A percentile compares a stretch with the other conserved stretches of the same genome.
These are phyloP conservation scores for Penicillium glabrum DNA, from an alignment of 2,329 filamentous ascomycete species.

Conservation along the genomic window DNA sequence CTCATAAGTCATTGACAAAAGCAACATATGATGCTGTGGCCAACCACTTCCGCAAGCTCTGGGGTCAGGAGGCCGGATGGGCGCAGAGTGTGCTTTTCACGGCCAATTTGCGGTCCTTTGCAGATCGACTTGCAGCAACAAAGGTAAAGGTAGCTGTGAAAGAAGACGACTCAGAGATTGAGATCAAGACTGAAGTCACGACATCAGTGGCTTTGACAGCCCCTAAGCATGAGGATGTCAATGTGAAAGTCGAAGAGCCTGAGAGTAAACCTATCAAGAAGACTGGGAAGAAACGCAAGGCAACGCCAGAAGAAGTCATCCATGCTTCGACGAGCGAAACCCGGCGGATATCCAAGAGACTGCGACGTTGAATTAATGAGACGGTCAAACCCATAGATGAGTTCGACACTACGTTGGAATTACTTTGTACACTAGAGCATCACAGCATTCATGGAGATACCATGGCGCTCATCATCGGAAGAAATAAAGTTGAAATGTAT, in stretches of 20 bases:
- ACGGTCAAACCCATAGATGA: not conserved
- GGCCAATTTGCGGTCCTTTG: constrained; percentile 83
- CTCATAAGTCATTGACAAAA: constrained; percentile 83
- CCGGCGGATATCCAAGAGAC: constrained; percentile 33
- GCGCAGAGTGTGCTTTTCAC: constrained; percentile 96
- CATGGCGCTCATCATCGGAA: not conserved
- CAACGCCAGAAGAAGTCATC: constrained; percentile 15
- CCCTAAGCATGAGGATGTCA: constrained; percentile 20
- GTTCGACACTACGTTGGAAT: not conserved
- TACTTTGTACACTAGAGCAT: not conserved
- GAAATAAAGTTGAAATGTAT: not conserved
- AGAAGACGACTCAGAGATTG: constrained; percentile 26
- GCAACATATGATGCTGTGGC: constrained; percentile 86
- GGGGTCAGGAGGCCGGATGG: constrained; percentile 95
- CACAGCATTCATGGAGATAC: not conserved
- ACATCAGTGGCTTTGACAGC: constrained; percentile 27
- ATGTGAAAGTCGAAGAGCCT: constrained; percentile 20
- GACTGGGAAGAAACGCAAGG: constrained; percentile 18
- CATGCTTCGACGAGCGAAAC: constrained; percentile 24
- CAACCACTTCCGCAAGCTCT: constrained; percentile 82
- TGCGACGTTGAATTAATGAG: constrained; percentile 13
- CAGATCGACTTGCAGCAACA: constrained; percentile 57
- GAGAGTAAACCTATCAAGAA: constrained; percentile 11
- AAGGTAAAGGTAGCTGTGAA: constrained; percentile 37
- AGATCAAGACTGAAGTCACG: constrained; percentile 29